A percentile compares a stretch with the other conserved stretches of the same genome.
Conservation (phyloP, 805 yeast species). For the Zygosaccharomyces pseudorouxii region DNA sequence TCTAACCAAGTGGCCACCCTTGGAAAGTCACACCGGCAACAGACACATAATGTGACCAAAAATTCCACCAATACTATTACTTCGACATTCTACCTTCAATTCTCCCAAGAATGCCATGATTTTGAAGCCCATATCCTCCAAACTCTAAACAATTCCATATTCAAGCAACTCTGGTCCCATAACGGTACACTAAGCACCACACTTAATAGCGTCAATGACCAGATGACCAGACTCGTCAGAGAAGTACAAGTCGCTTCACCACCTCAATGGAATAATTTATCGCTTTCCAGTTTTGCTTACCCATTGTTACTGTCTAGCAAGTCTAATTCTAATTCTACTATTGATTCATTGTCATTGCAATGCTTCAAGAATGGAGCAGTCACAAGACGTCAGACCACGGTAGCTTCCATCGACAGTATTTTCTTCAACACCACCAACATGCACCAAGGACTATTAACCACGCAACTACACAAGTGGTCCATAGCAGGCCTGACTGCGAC, state of each 20-base stretch:
- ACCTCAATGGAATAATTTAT: conserved; percentile 9
- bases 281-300: not conserved
- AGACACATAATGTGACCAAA: not conserved
- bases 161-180: conserved; percentile 3
- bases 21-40: not conserved
- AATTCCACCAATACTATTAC: not conserved
- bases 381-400: not conserved
- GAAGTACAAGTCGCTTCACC: conserved; percentile 3
- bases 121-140: conserved; percentile 6
- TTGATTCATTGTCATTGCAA: not conserved
- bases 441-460: not conserved
- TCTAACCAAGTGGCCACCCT: not conserved
- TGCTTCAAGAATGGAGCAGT: not conserved
- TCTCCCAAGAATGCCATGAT: conserved; percentile 4
- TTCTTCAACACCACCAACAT: not conserved
- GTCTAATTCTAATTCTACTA: not conserved
- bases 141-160: conserved; percentile 1
- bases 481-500: conserved; percentile 2
- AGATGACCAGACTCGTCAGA: conserved; percentile 5
- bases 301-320: not conserved
- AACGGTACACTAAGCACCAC: not conserved
- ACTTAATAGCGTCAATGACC: conserved; percentile 6
- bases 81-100: conserved; percentile 2
- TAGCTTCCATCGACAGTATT: not conserved
- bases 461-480: conserved; percentile 7